These are phyloP conservation scores for Henckelia pumila DNA, from an alignment of 257 asterid species.

Conservation along the genomic window DNA sequence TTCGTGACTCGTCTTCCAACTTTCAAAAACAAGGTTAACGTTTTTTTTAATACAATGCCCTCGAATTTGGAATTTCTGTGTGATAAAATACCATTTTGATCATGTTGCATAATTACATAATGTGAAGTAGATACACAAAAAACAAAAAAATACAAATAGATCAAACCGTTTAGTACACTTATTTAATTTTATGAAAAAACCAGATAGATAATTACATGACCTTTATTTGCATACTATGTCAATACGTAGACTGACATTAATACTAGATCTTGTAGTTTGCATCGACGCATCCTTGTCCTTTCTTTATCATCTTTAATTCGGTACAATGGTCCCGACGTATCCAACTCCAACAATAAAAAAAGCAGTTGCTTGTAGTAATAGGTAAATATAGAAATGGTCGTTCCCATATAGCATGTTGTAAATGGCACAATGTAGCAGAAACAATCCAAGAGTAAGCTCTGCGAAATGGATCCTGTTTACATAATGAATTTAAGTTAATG, in stretches of 20 bases:
- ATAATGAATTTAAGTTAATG: neutral
- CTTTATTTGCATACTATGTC: neutral
- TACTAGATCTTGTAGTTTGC: conserved; percentile 15
- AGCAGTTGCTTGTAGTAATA: conserved; percentile 34
- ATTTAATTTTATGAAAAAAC: neutral
- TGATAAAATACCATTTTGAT: neutral
- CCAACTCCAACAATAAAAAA: conserved; percentile 40
- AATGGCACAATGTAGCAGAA: conserved; percentile 34
- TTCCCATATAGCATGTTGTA: conserved; percentile 32
- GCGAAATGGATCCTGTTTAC: conserved; percentile 28
- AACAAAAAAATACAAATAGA: too few relatives aligned
- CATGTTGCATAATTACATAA: neutral
- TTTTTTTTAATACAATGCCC: neutral
- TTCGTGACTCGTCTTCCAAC: neutral
- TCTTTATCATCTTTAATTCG: conserved; percentile 13
- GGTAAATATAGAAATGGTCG: conserved; percentile 30
- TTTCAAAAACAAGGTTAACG: neutral
- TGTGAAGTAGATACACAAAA: neutral
- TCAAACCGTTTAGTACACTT: neutral
- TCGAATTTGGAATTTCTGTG: neutral
- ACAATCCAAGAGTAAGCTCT: conserved; percentile 33
- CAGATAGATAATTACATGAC: neutral
- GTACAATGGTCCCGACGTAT: conserved; percentile 35
- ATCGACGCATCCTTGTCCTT: neutral
- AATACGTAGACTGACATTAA: conserved; percentile 3